Conservation (phyloP, 1,139 yeast species). For the Debaryomycetaceae sp. region DNA sequence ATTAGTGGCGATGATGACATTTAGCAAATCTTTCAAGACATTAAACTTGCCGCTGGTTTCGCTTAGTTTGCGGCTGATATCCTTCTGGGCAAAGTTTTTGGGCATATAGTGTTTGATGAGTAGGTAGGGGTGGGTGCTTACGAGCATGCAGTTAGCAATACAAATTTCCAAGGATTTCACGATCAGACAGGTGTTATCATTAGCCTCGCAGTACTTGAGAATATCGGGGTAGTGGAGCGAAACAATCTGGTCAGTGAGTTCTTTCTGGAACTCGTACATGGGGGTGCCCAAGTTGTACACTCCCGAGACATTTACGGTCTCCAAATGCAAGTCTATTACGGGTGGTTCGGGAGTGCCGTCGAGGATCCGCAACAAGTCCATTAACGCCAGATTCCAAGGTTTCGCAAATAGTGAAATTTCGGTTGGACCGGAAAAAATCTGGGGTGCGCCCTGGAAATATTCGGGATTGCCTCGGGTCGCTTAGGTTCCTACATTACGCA, state of each 20-base stretch:
- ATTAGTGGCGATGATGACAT: slow-evolving; percentile 34
- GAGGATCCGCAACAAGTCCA: slow-evolving; percentile 69
- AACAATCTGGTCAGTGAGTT: slow-evolving; percentile 85
- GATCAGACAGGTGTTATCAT: slow-evolving; percentile 44
- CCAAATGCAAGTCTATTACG: slow-evolving; percentile 43
- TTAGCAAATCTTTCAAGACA: slow-evolving; percentile 50
- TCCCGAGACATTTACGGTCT: slow-evolving; percentile 35
- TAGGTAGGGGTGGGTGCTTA: slow-evolving; percentile 81
- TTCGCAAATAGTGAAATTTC: too few relatives aligned
- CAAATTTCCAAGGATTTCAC: slow-evolving; percentile 62
- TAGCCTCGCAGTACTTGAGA: slow-evolving; percentile 72
- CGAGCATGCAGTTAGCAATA: slow-evolving; percentile 63
- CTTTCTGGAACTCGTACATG: slow-evolving; percentile 80
- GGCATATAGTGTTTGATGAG: slow-evolving; percentile 82
- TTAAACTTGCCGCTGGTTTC: slow-evolving; percentile 83
- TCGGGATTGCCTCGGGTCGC: too few relatives aligned
- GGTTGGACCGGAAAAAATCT: too few relatives aligned
- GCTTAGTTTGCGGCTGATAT: slow-evolving; percentile 62
- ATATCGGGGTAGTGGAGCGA: slow-evolving; percentile 88
- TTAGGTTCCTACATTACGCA: background rate
- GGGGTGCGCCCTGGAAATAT: too few relatives aligned
- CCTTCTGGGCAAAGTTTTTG: slow-evolving; percentile 64
- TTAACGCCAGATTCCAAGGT: too few relatives aligned
- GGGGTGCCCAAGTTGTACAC: slow-evolving; percentile 81
- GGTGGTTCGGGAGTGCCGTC: slow-evolving; percentile 85